Percentiles rank a stretch among this genome's conserved stretches.
Conservation (phyloP, 495 filamentous ascomycete genomes). For the Xylaria palmicola region DNA sequence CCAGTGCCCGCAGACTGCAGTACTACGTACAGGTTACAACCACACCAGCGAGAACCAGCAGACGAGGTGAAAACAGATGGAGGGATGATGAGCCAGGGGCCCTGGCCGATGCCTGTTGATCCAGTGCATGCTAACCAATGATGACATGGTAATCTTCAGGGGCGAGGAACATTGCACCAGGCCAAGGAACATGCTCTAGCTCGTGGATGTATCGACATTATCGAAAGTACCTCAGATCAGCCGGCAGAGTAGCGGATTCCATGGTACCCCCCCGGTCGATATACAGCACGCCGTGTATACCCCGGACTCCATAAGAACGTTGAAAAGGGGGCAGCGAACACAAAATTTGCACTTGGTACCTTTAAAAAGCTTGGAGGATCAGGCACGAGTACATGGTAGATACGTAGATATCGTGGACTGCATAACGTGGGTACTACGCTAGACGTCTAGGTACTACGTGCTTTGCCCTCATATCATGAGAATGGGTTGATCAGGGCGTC, state of each 20-base stretch:
- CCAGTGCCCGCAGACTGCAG: conserved; percentile 12
- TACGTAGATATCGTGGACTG: neutral
- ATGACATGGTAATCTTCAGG: neutral
- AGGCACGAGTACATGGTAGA: no score
- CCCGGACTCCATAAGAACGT: neutral
- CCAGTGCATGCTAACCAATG: conserved; percentile 2
- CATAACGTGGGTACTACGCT: neutral
- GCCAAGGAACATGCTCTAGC: conserved; percentile 9
- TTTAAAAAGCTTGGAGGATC: conserved; percentile 3
- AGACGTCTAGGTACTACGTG: neutral
- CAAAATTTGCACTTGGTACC: neutral
- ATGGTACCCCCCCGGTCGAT: conserved; percentile 7
- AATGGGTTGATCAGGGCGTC: neutral
- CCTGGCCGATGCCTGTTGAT: neutral
- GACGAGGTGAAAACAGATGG: conserved; percentile 9
- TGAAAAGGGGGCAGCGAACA: conserved; percentile 11
- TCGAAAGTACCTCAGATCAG: neutral
- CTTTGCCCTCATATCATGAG: no score
- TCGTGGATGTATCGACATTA: neutral
- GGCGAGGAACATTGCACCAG: conserved; percentile 2
- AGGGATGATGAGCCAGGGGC: conserved; percentile 5
- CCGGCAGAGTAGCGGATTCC: neutral
- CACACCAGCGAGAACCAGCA: conserved; percentile 1
- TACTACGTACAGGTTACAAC: no score
- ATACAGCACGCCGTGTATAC: neutral